phyloP scores from a whole-genome alignment of 2,329 filamentous ascomycete species.

The Monosporascus cannonballus region DNA sequence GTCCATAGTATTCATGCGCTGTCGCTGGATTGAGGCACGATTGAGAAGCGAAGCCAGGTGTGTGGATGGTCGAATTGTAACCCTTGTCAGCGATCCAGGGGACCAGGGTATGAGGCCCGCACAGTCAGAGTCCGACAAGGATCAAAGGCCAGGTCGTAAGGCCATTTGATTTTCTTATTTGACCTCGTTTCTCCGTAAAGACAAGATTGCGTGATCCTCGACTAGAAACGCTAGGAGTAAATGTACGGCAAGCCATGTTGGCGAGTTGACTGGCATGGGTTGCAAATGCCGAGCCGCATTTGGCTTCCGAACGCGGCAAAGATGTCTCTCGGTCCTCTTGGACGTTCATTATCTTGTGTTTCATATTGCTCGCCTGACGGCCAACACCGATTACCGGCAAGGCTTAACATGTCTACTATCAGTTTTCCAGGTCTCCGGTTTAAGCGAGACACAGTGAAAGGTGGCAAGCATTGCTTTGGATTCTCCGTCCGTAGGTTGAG shows the following conservation, averaged over 20 bases:
- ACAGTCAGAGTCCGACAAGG: conserved; percentile 8
- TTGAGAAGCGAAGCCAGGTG: conserved; percentile 6
- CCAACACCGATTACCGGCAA: no score
- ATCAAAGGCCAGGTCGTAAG: neutral
- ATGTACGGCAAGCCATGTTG: conserved; percentile 7
- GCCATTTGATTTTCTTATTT: conserved; percentile 19
- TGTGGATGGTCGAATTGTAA: neutral
- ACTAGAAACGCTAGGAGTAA: conserved; percentile 19
- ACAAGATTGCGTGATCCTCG: conserved; percentile 24
- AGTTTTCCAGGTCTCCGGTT: no score
- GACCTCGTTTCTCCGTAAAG: conserved; percentile 12
- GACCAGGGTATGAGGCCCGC: conserved; percentile 16
- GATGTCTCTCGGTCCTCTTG: no score
- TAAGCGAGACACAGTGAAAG: no score
- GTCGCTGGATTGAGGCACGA: conserved; percentile 6
- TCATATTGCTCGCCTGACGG: no score
- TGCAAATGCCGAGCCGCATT: no score
- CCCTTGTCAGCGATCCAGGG: neutral
- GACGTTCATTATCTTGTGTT: no score
- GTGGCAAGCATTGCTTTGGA: no score
- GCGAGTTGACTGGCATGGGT: no score
- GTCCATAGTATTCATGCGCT: conserved; percentile 15
- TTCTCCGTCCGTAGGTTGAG: no score
- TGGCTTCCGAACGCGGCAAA: no score
- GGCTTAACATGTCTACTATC: no score